phyloP scores from a whole-genome alignment of 345 rosid species.

The Draba incana region DNA sequence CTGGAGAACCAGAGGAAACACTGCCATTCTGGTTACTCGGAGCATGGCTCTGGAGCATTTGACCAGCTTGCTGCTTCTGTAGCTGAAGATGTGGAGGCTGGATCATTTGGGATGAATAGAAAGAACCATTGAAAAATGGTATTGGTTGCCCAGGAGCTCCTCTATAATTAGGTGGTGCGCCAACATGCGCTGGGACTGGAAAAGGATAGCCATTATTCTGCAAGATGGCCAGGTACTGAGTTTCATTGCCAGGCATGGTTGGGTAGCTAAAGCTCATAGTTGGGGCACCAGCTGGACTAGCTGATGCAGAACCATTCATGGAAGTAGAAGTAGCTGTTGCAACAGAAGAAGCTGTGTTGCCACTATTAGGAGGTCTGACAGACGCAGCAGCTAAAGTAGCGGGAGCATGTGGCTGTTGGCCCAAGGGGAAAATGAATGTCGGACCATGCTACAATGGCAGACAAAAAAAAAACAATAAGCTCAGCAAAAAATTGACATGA shows the following conservation, averaged over 20 bases:
- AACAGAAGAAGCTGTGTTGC: slow-evolving; percentile 48
- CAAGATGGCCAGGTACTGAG: slow-evolving; percentile 87
- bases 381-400: slow-evolving; percentile 73
- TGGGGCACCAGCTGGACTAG: slow-evolving; percentile 62
- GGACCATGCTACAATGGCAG: slow-evolving; percentile 66
- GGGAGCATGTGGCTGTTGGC: slow-evolving; percentile 82
- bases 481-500: background rate
- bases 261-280: slow-evolving; percentile 89
- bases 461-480: background rate
- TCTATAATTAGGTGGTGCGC: slow-evolving; percentile 69
- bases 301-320: slow-evolving; percentile 53
- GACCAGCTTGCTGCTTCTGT: slow-evolving; percentile 64
- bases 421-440: slow-evolving; percentile 82
- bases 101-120: slow-evolving; percentile 90
- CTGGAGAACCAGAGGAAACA: slow-evolving; percentile 71
- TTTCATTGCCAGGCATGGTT: slow-evolving; percentile 75
- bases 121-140: slow-evolving; percentile 81
- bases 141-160: slow-evolving; percentile 74
- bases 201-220: slow-evolving; percentile 81
- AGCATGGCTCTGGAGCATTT: slow-evolving; percentile 62
- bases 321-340: slow-evolving; percentile 52
- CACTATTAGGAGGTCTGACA: slow-evolving; percentile 58
- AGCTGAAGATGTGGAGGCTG: slow-evolving; percentile 77
- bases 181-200: slow-evolving; percentile 89
- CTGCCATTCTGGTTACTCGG: slow-evolving; percentile 56